Evolutionary conservation across 2,329 filamentous ascomycete genomes (phyloP), one percentile per base, ranked within the genome.

Genomic region (Emergomyces pasteurianus): DNA sequence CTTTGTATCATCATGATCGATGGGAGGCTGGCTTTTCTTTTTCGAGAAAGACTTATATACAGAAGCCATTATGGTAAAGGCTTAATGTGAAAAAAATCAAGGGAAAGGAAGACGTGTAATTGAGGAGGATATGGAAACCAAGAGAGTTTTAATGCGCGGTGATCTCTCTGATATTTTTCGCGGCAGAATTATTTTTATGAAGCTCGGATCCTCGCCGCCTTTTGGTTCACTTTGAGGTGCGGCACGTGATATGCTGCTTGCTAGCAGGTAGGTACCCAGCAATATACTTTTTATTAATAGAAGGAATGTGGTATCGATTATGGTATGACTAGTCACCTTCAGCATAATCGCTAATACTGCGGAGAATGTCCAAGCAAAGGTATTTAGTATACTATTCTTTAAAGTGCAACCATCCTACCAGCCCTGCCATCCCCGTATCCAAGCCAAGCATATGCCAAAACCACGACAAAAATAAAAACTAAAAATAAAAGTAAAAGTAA

Each of bases 11-110:
- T 62, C 60, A 28, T 61, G 49, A 55, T 64, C 60, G 2, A 59
- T 18, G 3, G 42, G 18, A 5, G 58, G 34, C 18, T 28, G 26
- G 26, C 59, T 64, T 46, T 62, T 59, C 40, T 59, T 65, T 57
- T 76, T 77, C 7, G 78, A 79, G 43, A 83, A 71, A 1, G 80
- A 78, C 66, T 83, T 83, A 77, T 83, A 83, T 61, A 83, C 80
- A 38, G 81, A 74, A 40, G 81, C 78, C 81, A 83, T 83, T 61
- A 65, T 67, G 9, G 14, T 1, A n/a, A 12, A 26, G 23, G 46
- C 23, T 12, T 21, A 21, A 61, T 57, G 18, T 3, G 16, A 23
- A 21, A 57, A 31, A 57, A 40, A 38, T 46, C 16, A 43, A 43
- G 40, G 18, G 34, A 21, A 28, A 50, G 36, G n/a, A 47, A 43